Conservation (phyloP, 441 rosid genomes). For the Pelargonium fulgidum region DNA sequence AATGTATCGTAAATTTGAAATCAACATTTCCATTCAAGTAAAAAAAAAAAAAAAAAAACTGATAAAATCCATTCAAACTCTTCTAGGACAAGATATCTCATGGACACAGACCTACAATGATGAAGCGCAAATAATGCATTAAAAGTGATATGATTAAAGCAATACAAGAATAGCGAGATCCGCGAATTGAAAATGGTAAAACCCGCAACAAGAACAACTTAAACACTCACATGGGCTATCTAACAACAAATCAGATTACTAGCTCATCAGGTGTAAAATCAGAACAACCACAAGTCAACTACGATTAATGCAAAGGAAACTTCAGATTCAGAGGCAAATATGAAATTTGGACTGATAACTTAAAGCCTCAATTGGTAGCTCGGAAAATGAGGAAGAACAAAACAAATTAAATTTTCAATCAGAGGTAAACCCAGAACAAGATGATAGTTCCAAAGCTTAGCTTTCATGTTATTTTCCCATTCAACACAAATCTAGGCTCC, state of each 20-base stretch:
- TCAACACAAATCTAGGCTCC: constrained; percentile 3
- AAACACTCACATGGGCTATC: background rate
- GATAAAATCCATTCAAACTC: too few relatives aligned
- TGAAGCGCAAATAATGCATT: background rate
- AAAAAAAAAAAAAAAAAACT: too few relatives aligned
- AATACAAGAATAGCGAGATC: background rate
- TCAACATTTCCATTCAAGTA: too few relatives aligned
- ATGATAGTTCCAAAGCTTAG: background rate
- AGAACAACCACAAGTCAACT: constrained; percentile 1
- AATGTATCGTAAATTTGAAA: too few relatives aligned
- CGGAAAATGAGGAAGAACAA: background rate
- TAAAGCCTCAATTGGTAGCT: background rate
- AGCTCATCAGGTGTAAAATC: background rate
- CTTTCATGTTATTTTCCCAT: background rate
- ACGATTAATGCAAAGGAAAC: background rate
- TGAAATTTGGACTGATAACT: background rate
- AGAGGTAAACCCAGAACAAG: background rate
- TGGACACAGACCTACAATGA: too few relatives aligned
- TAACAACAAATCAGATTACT: background rate
- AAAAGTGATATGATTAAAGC: background rate
- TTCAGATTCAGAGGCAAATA: background rate
- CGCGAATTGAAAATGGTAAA: background rate
- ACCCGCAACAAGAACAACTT: background rate
- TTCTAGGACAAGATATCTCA: too few relatives aligned
- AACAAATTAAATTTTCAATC: background rate